These are phyloP conservation scores for Pythium folliculosum DNA, from an alignment of 352 stramenopile genomes.

Conservation along the genomic window DNA sequence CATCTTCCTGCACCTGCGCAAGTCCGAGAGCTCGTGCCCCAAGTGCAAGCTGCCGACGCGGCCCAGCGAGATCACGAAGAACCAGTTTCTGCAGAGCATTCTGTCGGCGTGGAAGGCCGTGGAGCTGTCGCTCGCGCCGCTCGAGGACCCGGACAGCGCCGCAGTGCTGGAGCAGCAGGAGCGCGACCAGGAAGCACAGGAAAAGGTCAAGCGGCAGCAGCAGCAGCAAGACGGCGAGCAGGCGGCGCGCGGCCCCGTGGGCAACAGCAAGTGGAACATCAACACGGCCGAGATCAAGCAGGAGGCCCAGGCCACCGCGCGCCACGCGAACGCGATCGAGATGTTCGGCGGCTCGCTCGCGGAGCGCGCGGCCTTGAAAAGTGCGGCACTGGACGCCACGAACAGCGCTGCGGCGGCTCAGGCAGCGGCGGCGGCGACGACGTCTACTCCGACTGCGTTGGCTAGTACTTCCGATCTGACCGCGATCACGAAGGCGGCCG, in stretches of 20 bases:
- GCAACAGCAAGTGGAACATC: constrained; percentile 73
- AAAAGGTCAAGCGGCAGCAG: background rate
- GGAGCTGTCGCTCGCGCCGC: constrained; percentile 53
- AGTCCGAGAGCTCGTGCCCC: constrained; percentile 62
- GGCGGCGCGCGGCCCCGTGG: constrained; percentile 40
- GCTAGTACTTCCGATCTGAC: background rate
- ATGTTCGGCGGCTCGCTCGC: constrained; percentile 26
- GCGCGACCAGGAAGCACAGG: constrained; percentile 31
- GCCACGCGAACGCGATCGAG: constrained; percentile 25
- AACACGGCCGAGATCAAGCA: constrained; percentile 63
- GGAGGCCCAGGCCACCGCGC: constrained; percentile 39
- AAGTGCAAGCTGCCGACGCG: constrained; percentile 71
- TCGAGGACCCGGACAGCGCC: constrained; percentile 44
- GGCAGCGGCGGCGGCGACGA: background rate
- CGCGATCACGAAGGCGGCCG: background rate
- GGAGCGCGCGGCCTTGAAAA: constrained; percentile 30
- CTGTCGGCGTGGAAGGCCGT: constrained; percentile 73
- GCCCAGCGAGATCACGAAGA: constrained; percentile 79
- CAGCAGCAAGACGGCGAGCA: background rate
- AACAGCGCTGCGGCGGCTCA: constrained; percentile 19
- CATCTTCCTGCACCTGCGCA: constrained; percentile 66
- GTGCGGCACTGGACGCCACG: constrained; percentile 37
- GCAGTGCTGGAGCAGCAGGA: constrained; percentile 20
- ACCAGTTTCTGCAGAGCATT: constrained; percentile 87
- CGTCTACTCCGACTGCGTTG: background rate